Evolutionary conservation across 352 stramenopile genomes (phyloP).

Genomic region (Globisporangium megalacanthum): DNA sequence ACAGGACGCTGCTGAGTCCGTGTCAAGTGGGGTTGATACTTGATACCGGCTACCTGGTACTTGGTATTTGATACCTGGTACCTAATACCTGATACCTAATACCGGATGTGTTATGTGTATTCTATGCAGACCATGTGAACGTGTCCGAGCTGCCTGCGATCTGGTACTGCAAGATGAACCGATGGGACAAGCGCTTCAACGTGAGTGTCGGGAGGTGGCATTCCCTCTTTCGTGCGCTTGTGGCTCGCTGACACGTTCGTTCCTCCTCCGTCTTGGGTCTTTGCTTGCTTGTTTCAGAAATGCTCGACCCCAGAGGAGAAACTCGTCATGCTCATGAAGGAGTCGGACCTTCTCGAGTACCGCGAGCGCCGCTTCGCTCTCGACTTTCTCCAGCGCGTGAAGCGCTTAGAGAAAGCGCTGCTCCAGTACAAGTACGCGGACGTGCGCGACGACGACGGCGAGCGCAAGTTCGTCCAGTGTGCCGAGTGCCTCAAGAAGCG

Average conservation of each 20-base stretch:
- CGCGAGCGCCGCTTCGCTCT: slow-evolving; percentile 59
- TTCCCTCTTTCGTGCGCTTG: background rate
- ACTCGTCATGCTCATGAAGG: slow-evolving; percentile 59
- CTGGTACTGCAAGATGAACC: slow-evolving; percentile 88
- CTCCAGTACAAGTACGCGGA: slow-evolving; percentile 63
- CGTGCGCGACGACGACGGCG: slow-evolving; percentile 50
- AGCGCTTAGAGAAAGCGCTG: slow-evolving; percentile 70
- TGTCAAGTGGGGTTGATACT: background rate
- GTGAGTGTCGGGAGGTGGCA: slow-evolving; percentile 15
- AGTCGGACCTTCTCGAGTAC: slow-evolving; percentile 52
- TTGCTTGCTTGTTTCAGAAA: slow-evolving; percentile 37
- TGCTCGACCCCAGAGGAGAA: slow-evolving; percentile 67
- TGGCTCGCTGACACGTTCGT: slow-evolving; percentile 1
- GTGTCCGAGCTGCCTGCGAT: slow-evolving; percentile 62
- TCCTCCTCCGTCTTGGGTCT: background rate
- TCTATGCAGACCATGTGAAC: slow-evolving; percentile 63
- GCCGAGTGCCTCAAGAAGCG: slow-evolving; percentile 68
- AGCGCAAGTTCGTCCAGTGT: slow-evolving; percentile 67
- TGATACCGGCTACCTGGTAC: too few species aligned
- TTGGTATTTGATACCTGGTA: too few species aligned
- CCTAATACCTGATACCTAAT: background rate
- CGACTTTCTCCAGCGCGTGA: slow-evolving; percentile 63
- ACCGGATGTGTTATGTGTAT: background rate
- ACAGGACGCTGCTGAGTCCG: background rate
- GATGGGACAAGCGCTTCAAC: slow-evolving; percentile 76